Conservation (phyloP, 192 early-diverging fungal species). For the Gamsiella multidivaricata region DNA sequence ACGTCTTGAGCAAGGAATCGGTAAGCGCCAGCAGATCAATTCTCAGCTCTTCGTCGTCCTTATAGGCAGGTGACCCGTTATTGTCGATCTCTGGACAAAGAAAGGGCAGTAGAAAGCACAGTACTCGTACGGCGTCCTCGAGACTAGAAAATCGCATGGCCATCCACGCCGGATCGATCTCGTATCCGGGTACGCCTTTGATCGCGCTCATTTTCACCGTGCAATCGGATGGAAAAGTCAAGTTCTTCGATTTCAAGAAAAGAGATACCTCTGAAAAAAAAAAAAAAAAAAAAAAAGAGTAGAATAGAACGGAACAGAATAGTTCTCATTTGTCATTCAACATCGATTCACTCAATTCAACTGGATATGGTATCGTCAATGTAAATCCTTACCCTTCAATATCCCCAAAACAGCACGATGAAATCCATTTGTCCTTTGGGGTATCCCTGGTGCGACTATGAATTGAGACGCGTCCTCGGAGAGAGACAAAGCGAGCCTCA, state of each 20-base stretch:
- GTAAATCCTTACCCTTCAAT: constrained; percentile 24
- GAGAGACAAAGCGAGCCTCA: constrained; percentile 2
- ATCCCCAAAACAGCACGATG: constrained; percentile 15
- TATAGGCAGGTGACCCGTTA: constrained; percentile 5
- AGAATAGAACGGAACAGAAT: too few relatives aligned
- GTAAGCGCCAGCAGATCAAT: not conserved
- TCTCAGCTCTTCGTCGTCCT: constrained; percentile 20
- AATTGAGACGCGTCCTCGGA: constrained; percentile 12
- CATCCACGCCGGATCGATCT: constrained; percentile 36
- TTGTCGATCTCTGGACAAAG: constrained; percentile 6
- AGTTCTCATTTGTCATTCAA: not conserved
- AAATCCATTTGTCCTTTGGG: constrained; percentile 12
- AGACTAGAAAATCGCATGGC: constrained; percentile 11
- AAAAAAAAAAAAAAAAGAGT: not conserved
- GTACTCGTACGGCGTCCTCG: constrained; percentile 21
- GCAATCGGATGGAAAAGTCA: constrained; percentile 19
- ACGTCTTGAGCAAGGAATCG: constrained; percentile 5
- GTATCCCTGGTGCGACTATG: not conserved
- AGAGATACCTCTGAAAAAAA: not conserved
- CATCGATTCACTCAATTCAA: too few relatives aligned
- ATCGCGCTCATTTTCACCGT: constrained; percentile 25
- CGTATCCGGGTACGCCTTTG: constrained; percentile 4
- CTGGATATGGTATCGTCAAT: too few relatives aligned
- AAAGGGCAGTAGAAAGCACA: constrained; percentile 23
- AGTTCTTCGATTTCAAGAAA: constrained; percentile 3